Evolutionary conservation across 2,329 filamentous ascomycete genomes (phyloP).

Genomic region (Paracoccidioides brasiliensis): DNA sequence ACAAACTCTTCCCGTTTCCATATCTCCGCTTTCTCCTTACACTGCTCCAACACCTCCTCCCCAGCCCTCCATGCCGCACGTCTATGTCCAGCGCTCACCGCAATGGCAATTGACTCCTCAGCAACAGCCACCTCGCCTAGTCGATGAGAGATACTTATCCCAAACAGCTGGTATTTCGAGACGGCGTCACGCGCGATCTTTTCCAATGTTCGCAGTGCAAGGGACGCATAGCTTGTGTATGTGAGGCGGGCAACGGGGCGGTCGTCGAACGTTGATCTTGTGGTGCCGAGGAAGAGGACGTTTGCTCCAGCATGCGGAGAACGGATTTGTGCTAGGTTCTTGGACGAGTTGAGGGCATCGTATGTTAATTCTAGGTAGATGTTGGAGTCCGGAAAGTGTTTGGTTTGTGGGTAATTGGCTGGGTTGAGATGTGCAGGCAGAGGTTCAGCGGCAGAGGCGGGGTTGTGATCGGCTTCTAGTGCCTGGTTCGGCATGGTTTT

Average conservation of each 20-base stretch:
- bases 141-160: constrained; percentile 70
- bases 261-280: constrained; percentile 30
- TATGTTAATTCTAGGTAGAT: constrained; percentile 34
- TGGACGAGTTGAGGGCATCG: constrained; percentile 24
- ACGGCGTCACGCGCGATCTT: constrained; percentile 35
- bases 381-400: constrained; percentile 30
- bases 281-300: constrained; percentile 35
- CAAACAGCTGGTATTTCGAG: constrained; percentile 48
- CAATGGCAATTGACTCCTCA: constrained; percentile 88
- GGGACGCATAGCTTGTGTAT: constrained; percentile 31
- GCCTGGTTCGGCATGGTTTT: neutral
- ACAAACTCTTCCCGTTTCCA: constrained; percentile 91
- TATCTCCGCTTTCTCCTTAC: constrained; percentile 79
- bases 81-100: constrained; percentile 70
- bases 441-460: neutral
- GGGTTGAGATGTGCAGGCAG: constrained; percentile 10
- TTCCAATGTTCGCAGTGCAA: constrained; percentile 29
- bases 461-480: neutral
- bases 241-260: constrained; percentile 32
- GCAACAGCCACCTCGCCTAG: constrained; percentile 74
- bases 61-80: constrained; percentile 76
- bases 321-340: constrained; percentile 23
- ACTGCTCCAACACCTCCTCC: constrained; percentile 76
- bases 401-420: constrained; percentile 22
- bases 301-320: constrained; percentile 34